These are phyloP conservation scores for Strigomonas galati DNA, from an alignment of 208 protist genomes.

Conservation along the genomic window DNA sequence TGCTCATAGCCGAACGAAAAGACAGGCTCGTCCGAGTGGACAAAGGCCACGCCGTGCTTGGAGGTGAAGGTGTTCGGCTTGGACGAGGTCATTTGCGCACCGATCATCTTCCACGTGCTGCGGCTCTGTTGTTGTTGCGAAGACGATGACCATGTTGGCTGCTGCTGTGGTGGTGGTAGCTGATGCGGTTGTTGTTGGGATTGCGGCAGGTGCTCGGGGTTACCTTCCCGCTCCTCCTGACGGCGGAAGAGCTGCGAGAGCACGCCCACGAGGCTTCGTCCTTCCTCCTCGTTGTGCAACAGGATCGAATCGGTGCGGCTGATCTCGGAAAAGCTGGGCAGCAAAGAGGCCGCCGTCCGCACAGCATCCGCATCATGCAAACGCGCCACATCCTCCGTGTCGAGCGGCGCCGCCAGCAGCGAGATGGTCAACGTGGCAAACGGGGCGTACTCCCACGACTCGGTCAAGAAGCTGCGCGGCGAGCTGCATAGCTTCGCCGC, in stretches of 20 bases:
- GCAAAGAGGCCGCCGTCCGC: background rate
- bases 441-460: conserved; percentile 55
- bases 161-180: background rate
- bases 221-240: background rate
- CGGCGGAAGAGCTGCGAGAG: background rate
- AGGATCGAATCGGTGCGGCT: background rate
- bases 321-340: background rate
- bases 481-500: conserved; percentile 22
- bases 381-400: conserved; percentile 21
- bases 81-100: conserved; percentile 2
- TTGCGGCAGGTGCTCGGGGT: background rate
- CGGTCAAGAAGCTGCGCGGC: conserved; percentile 54
- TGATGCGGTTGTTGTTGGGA: no score
- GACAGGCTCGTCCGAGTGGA: conserved; percentile 17
- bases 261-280: background rate
- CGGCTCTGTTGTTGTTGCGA: background rate
- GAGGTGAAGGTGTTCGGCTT: conserved; percentile 21
- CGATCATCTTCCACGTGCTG: conserved; percentile 1
- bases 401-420: conserved; percentile 49
- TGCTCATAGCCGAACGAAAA: conserved; percentile 8
- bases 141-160: no score
- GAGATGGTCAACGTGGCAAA: conserved; percentile 55
- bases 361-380: background rate
- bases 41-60: background rate
- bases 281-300: background rate